Base-by-base conservation (phyloP, 306 rosid species). In the Vigna radiata region DNA sequence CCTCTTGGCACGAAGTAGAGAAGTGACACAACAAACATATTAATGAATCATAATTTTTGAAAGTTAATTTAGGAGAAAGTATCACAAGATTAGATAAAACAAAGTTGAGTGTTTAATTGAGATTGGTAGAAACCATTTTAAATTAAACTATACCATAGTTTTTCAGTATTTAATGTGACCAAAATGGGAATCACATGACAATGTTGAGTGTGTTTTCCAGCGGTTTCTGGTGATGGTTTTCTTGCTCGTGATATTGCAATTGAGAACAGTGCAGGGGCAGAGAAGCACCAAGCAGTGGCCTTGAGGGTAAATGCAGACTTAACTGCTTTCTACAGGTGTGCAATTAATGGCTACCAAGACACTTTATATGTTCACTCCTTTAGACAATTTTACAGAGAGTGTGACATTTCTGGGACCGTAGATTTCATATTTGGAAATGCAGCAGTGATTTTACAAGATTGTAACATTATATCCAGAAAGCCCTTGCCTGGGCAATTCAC, bases 401-500 rank as follows among this genome's bases (percentile, higher is more conserved):
- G 97, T 54, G 87, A 93, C 87, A 90, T 93, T 16, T 88, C 63
- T 11, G 98, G 96, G 10, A 93, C 96, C 73, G 73, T 93, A 47
- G 98, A 93, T 73, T 93, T 62, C 88, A 85, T 93, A 72, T 93
- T 89, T 71, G 98, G 98, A 0, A 93, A 93, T 59, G 96, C 98
- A 1, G 98, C 94, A 1, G 94, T 79, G 19, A 83, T 91, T 2
- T 77, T 91, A 54, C 97, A 91, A 66, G 90, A 79, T 25, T 83
- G 91, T 41, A 77, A 88, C 84, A 84, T 89, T 8, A 29, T 90
- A 6, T 82, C 96, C 0, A 86, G 85, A 71, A 85, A 58, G 78
- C 96, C 98, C 36, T 4, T 90, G 39, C 88, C 72, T 0, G 87
- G 87, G 19, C 97, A 91, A 70, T 88, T 76, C 87, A 89, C 85